Base-by-base conservation (phyloP, 371 early-diverging fungal genomes). In the Saksenaea vasiformis region DNA sequence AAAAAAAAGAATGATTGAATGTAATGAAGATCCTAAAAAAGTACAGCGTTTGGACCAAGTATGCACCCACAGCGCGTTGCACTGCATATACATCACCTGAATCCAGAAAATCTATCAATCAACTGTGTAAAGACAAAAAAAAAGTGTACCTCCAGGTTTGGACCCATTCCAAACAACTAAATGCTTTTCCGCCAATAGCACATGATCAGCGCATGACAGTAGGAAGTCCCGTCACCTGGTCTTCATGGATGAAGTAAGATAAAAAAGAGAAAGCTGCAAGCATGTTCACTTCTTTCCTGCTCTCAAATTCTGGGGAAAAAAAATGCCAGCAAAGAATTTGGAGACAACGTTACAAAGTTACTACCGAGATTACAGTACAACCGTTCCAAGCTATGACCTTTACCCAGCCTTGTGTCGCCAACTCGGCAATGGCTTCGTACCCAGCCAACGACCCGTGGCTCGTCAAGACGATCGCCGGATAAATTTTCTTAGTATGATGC, bases 291-390 rank as follows among this genome's bases (percentile, higher is more conserved):
- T 41, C n/a, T 14, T 41, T 41, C 43, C 19, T 41, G 43, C 14
- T 41, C 19, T 14, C n/a, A 1, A n/a, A 5, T 41, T n/a, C n/a
- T 5, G 14, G 13, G 15, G 15, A 38, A 10, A 13, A 13, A n/a
- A 41, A 41, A 41, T 41, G 43, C 5, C 43, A 41, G 9, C 17
- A 41, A 41, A 41, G 2, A 71, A 66, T 9, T 67, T 72, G 53
- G 79, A 79, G 60, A 76, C 73, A 7, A 76, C 74, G n/a, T 74
- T 77, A 14, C 60, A 71, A 54, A 69, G 62, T 31, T 80, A 80
- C 62, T 71, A 76, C 62, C 55, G 72, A 15, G 58, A 80, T 60
- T 80, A 74, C 63, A 73, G 43, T 39, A 62, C 67, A 22, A 56
- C 70, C 5, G 31, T 61, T n/a, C 74, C 76, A 13, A 72, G 59